Conservation (phyloP, 2,329 filamentous ascomycete genomes). For the Phymatotrichopsis omnivora region DNA sequence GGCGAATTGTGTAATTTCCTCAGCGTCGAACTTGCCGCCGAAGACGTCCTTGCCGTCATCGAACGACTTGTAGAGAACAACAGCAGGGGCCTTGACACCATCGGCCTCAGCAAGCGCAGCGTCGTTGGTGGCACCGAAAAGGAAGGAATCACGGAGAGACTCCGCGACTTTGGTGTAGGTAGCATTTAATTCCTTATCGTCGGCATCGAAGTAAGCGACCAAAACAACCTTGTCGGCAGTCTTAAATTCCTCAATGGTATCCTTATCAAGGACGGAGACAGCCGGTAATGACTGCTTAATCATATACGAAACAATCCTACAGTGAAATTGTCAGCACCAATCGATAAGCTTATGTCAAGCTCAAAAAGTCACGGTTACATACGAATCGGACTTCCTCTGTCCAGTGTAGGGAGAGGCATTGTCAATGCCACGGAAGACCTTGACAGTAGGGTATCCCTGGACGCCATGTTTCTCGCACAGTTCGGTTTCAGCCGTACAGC, state of each 20-base stretch:
- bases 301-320: conserved; percentile 73
- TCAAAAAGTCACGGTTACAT: conserved; percentile 34
- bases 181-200: conserved; percentile 76
- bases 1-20: conserved; percentile 71
- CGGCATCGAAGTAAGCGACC: conserved; percentile 71
- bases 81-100: conserved; percentile 72
- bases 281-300: conserved; percentile 93
- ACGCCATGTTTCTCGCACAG: conserved; percentile 85
- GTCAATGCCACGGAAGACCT: conserved; percentile 90
- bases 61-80: conserved; percentile 95
- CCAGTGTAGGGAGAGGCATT: conserved; percentile 75
- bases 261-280: conserved; percentile 70
- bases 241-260: conserved; percentile 91
- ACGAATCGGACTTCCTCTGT: conserved; percentile 74
- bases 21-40: conserved; percentile 68
- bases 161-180: conserved; percentile 68
- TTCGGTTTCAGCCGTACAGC: conserved; percentile 83
- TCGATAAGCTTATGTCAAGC: background rate
- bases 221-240: conserved; percentile 93
- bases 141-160: conserved; percentile 75
- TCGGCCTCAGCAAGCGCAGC: conserved; percentile 76
- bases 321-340: conserved; percentile 4
- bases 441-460: conserved; percentile 96
- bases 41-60: conserved; percentile 90
- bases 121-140: conserved; percentile 83